These are phyloP conservation scores for Hylodesmum podocarpum DNA, from an alignment of 306 rosid species.

Conservation along the genomic window DNA sequence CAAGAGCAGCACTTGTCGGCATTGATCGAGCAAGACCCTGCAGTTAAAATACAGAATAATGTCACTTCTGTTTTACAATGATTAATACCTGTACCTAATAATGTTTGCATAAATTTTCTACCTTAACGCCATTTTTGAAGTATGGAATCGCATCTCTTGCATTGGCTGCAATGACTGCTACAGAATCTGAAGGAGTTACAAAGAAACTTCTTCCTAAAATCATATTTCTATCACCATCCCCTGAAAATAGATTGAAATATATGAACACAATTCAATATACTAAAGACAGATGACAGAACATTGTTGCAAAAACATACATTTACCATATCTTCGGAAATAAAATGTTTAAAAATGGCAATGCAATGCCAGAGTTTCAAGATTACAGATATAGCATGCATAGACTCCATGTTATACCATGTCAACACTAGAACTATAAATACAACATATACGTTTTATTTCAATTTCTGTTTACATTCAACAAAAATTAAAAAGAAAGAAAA, in stretches of 20 bases:
- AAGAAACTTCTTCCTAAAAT: conserved; percentile 83
- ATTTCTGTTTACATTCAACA: background rate
- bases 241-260: conserved; percentile 39
- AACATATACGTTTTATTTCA: background rate
- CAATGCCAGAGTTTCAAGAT: background rate
- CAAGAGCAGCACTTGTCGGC: conserved; percentile 98
- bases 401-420: background rate
- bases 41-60: conserved; percentile 27
- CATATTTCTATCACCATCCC: conserved; percentile 99
- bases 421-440: background rate
- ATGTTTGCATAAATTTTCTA: conserved; percentile 29
- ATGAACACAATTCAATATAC: conserved; percentile 11
- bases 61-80: conserved; percentile 7
- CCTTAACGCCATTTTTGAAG: conserved; percentile 74
- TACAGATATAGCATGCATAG: background rate
- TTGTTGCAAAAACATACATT: background rate
- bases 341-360: background rate
- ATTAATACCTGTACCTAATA: background rate
- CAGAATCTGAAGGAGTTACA: conserved; percentile 98
- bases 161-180: conserved; percentile 94
- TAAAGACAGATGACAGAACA: background rate
- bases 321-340: background rate
- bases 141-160: conserved; percentile 90
- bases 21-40: conserved; percentile 97
- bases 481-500: background rate